These are phyloP conservation scores for Dalbergia cochinchinensis DNA, from an alignment of 306 rosid species.

Conservation along the genomic window DNA sequence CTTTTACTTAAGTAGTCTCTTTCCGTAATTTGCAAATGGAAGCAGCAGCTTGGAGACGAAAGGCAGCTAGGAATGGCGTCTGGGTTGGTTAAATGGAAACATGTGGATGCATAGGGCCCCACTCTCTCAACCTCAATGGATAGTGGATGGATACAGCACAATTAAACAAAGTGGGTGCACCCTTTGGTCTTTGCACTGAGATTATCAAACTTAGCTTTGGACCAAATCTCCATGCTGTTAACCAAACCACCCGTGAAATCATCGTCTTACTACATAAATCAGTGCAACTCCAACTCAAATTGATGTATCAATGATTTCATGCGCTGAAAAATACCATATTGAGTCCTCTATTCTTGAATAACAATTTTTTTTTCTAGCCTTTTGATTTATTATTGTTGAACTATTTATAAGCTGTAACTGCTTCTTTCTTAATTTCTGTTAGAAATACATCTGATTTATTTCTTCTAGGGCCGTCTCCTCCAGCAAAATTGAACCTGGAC, in stretches of 20 bases:
- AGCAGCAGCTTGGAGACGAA: conserved; percentile 18
- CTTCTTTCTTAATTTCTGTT: no score
- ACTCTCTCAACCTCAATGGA: background rate
- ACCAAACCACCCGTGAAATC: background rate
- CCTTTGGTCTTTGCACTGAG: conserved; percentile 23
- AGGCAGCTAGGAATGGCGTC: conserved; percentile 21
- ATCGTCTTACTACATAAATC: background rate
- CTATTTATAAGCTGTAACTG: no score
- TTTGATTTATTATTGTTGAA: no score
- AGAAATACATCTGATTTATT: no score
- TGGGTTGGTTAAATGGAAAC: conserved; percentile 34
- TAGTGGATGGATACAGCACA: background rate
- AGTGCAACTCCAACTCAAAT: background rate
- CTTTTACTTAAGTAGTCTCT: background rate
- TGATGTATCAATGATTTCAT: no score
- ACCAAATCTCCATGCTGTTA: conserved; percentile 26
- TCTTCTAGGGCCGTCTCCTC: no score
- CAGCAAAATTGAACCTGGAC: no score
- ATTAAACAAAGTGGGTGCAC: background rate
- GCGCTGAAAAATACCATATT: no score
- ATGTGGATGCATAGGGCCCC: conserved; percentile 27
- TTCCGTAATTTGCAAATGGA: background rate
- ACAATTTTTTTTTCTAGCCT: no score
- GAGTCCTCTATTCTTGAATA: no score
- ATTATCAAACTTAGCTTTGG: conserved; percentile 18